phyloP scores from a whole-genome alignment of 768 basidiomycete genomes.

The Paxillus rubicundulus region DNA sequence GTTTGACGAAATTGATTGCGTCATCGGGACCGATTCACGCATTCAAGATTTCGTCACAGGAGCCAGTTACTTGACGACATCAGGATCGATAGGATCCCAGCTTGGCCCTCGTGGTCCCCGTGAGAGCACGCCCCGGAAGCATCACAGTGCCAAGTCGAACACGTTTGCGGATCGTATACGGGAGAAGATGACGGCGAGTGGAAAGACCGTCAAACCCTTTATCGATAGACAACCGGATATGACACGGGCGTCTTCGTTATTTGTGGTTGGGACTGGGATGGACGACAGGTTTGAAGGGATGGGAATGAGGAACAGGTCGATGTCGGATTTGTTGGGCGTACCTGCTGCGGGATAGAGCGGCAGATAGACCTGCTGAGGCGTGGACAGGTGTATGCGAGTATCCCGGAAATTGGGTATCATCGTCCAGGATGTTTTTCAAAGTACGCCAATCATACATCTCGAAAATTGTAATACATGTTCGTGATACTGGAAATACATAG shows the following conservation, averaged over 20 bases:
- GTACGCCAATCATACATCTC: neutral
- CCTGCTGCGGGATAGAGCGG: neutral
- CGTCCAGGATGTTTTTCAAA: neutral
- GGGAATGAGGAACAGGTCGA: constrained; percentile 15
- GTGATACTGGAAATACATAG: constrained; percentile 9
- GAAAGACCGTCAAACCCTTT: constrained; percentile 22
- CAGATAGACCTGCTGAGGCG: neutral
- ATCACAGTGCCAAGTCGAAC: constrained; percentile 10
- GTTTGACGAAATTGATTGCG: constrained; percentile 30
- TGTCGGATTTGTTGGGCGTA: constrained; percentile 14
- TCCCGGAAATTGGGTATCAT: neutral
- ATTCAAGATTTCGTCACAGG: constrained; percentile 27
- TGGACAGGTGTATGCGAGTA: neutral
- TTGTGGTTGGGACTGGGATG: constrained; percentile 7
- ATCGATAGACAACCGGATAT: constrained; percentile 20
- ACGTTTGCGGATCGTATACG: constrained; percentile 44
- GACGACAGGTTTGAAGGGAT: neutral
- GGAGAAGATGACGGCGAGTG: constrained; percentile 35
- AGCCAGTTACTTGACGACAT: constrained; percentile 11
- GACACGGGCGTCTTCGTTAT: constrained; percentile 17
- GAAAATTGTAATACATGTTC: constrained; percentile 5
- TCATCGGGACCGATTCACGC: constrained; percentile 20
- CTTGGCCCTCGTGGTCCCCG: constrained; percentile 21
- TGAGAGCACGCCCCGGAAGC: constrained; percentile 25
- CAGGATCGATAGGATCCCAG: constrained; percentile 15